Evolutionary conservation across 108 stramenopile species (phyloP).

Genomic region (Pseudonitzschia multistriata): DNA sequence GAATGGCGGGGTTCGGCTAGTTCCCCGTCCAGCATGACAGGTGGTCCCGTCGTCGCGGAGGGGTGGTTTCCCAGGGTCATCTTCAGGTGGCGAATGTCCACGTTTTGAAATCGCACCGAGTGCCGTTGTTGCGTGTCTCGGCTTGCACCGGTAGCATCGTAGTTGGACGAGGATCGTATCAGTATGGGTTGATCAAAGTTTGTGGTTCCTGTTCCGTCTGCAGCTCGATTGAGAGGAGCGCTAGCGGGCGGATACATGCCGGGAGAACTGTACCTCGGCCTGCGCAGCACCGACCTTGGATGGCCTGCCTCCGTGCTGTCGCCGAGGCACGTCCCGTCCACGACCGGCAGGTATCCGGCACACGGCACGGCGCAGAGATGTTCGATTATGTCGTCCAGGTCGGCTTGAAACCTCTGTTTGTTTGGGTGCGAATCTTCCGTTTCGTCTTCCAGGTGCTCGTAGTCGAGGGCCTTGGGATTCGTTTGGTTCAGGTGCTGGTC

Average conservation of each 20-base stretch:
- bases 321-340: not conserved
- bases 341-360: constrained; percentile 16
- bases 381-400: constrained; percentile 35
- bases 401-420: constrained; percentile 12
- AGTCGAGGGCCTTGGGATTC: constrained; percentile 16
- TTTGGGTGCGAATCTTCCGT: constrained; percentile 25
- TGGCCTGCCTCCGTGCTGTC: not conserved
- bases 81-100: constrained; percentile 51
- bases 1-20: constrained; percentile 1
- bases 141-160: not conserved
- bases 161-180: constrained; percentile 6
- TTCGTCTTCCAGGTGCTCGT: constrained; percentile 17
- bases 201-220: not conserved
- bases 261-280: constrained; percentile 7
- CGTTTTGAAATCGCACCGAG: constrained; percentile 32
- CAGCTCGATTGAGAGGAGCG: not conserved
- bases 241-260: not conserved
- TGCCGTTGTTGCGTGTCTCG: not conserved
- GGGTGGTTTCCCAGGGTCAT: constrained; percentile 69
- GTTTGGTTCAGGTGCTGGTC: constrained; percentile 29
- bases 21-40: constrained; percentile 53
- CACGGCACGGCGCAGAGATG: constrained; percentile 29
- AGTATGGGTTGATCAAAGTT: constrained; percentile 1
- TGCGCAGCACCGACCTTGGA: constrained; percentile 20
- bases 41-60: constrained; percentile 52